These are phyloP conservation scores for Huiozyma sinensis DNA, from an alignment of 805 yeast species.

Conservation along the genomic window DNA sequence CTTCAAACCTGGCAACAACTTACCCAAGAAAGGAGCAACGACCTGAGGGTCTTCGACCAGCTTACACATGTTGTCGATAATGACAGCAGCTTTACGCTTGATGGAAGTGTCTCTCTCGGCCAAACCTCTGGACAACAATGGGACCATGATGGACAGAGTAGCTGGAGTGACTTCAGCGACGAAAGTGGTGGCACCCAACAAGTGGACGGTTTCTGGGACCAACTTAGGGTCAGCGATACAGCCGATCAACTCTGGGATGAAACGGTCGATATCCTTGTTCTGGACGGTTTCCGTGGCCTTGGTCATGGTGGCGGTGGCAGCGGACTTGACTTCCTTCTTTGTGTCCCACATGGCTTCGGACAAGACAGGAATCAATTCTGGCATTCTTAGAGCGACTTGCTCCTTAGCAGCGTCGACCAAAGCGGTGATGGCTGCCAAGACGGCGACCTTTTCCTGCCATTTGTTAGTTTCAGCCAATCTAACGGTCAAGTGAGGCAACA, in stretches of 20 bases:
- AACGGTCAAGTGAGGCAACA: conserved; percentile 69
- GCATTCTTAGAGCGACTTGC: conserved; percentile 98
- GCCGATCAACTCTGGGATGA: conserved; percentile 93
- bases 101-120: conserved; percentile 99
- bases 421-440: conserved; percentile 72
- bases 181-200: conserved; percentile 98
- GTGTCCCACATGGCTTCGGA: conserved; percentile 99
- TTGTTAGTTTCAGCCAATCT: conserved; percentile 67
- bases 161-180: conserved; percentile 99
- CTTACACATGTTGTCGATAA: conserved; percentile 99
- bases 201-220: conserved; percentile 98
- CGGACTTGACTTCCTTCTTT: conserved; percentile 93
- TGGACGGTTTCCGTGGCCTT: conserved; percentile 95
- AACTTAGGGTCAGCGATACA: conserved; percentile 95
- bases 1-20: conserved; percentile 93
- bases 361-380: conserved; percentile 94
- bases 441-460: conserved; percentile 97
- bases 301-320: conserved; percentile 92
- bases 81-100: conserved; percentile 99
- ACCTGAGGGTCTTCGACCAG: conserved; percentile 99
- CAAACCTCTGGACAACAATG: conserved; percentile 97
- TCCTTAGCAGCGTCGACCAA: conserved; percentile 90
- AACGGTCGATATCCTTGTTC: conserved; percentile 99
- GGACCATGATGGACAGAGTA: conserved; percentile 98
- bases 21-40: conserved; percentile 97